phyloP scores from a whole-genome alignment of 257 asterid species.

The Solanum habrochaites region DNA sequence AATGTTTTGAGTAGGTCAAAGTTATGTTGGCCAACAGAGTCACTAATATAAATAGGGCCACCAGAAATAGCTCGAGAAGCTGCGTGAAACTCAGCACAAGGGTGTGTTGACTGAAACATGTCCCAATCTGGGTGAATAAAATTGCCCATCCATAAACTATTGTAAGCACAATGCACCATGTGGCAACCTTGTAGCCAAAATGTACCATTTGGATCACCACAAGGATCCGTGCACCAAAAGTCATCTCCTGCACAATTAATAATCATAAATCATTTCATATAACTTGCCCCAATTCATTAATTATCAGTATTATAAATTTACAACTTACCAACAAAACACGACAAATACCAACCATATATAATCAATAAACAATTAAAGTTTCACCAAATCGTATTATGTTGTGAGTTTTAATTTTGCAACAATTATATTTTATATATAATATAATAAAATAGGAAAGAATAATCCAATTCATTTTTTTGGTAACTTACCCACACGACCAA shows the following conservation, averaged over 20 bases:
- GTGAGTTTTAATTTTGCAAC: not conserved
- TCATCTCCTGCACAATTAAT: constrained; percentile 51
- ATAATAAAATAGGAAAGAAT: not conserved
- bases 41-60: constrained; percentile 85
- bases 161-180: constrained; percentile 98
- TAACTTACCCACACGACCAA: constrained; percentile 82
- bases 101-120: constrained; percentile 94
- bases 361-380: not conserved
- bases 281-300: not conserved
- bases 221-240: constrained; percentile 93
- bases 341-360: not conserved
- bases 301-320: not conserved
- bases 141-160: constrained; percentile 94
- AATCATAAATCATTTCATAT: not conserved
- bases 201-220: constrained; percentile 89
- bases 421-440: not conserved
- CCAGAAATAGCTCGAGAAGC: constrained; percentile 97
- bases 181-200: constrained; percentile 97
- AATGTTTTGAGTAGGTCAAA: constrained; percentile 57
- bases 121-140: constrained; percentile 98
- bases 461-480: not conserved
- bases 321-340: not conserved
- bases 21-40: constrained; percentile 69
- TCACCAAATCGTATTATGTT: not conserved
- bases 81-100: constrained; percentile 88